These are phyloP conservation scores for Chaetomiaceae sp. DNA, from an alignment of 2,329 filamentous ascomycete species.

Conservation along the genomic window DNA sequence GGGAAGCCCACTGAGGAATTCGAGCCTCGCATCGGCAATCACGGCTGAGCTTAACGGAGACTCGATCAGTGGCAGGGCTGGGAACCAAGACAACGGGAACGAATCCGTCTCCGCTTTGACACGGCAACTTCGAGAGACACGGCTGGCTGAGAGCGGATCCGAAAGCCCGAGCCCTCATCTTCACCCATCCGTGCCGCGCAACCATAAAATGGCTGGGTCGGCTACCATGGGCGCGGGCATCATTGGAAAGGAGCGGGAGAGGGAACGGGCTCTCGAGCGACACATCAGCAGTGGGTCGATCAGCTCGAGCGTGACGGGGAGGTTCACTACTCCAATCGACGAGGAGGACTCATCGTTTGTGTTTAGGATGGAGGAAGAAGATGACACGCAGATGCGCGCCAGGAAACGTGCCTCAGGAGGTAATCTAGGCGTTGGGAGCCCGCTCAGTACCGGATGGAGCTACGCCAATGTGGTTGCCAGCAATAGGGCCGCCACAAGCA, in stretches of 20 bases:
- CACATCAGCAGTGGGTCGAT: conserved; percentile 58
- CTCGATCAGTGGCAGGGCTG: conserved; percentile 39
- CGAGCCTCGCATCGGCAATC: conserved; percentile 54
- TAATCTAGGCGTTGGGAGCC: conserved; percentile 33
- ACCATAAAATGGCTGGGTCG: conserved; percentile 36
- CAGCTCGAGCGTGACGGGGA: conserved; percentile 49
- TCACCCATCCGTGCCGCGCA: conserved; percentile 45
- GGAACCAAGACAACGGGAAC: conserved; percentile 39
- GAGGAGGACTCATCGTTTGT: conserved; percentile 62
- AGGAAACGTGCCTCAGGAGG: conserved; percentile 48
- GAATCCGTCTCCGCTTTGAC: conserved; percentile 56
- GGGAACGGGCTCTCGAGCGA: conserved; percentile 46
- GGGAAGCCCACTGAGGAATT: conserved; percentile 61
- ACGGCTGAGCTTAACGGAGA: conserved; percentile 34
- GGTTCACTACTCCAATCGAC: conserved; percentile 62
- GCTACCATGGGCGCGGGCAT: conserved; percentile 33
- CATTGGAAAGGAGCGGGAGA: conserved; percentile 37
- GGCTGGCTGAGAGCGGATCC: conserved; percentile 45
- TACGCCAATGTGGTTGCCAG: conserved; percentile 36
- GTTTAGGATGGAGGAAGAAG: conserved; percentile 62
- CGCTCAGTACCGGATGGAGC: conserved; percentile 34
- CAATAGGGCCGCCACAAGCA: conserved; percentile 8
- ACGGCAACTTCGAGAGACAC: conserved; percentile 59
- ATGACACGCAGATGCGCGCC: conserved; percentile 45
- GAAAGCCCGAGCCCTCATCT: conserved; percentile 45